Conservation (phyloP, 805 yeast species). For the Hanseniaspora pseudoguilliermondii region DNA sequence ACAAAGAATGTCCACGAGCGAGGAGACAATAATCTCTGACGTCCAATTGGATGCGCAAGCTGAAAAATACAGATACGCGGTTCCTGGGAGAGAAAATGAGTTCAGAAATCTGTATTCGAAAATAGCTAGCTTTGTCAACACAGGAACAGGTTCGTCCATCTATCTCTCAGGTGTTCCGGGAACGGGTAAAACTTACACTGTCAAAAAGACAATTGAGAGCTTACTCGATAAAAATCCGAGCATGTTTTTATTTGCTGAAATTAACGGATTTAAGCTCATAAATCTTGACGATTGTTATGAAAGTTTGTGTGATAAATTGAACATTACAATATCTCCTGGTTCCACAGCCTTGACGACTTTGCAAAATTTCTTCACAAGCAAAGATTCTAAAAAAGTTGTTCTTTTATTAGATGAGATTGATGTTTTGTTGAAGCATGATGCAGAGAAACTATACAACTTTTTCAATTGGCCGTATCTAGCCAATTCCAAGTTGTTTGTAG, state of each 20-base stretch:
- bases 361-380: conserved; percentile 52
- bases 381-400: conserved; percentile 39
- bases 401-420: conserved; percentile 86
- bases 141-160: conserved; percentile 66
- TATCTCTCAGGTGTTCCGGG: conserved; percentile 97
- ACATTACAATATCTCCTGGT: conserved; percentile 36
- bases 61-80: background rate
- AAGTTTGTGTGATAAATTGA: conserved; percentile 55
- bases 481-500: conserved; percentile 65
- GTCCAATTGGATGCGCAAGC: conserved; percentile 11
- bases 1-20: background rate
- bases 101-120: conserved; percentile 56
- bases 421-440: conserved; percentile 72
- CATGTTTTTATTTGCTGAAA: conserved; percentile 64
- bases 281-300: conserved; percentile 76
- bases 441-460: conserved; percentile 83
- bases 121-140: conserved; percentile 57
- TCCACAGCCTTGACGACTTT: conserved; percentile 52
- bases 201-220: conserved; percentile 70
- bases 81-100: conserved; percentile 83
- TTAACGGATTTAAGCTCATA: conserved; percentile 78
- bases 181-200: conserved; percentile 90
- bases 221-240: conserved; percentile 35
- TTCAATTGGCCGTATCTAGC: conserved; percentile 93
- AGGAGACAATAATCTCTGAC: background rate